A percentile compares a stretch with the other conserved stretches of the same genome.
Evolutionary conservation across 2,329 filamentous ascomycete genomes (phyloP).

Genomic region (Fusarium sp.): DNA sequence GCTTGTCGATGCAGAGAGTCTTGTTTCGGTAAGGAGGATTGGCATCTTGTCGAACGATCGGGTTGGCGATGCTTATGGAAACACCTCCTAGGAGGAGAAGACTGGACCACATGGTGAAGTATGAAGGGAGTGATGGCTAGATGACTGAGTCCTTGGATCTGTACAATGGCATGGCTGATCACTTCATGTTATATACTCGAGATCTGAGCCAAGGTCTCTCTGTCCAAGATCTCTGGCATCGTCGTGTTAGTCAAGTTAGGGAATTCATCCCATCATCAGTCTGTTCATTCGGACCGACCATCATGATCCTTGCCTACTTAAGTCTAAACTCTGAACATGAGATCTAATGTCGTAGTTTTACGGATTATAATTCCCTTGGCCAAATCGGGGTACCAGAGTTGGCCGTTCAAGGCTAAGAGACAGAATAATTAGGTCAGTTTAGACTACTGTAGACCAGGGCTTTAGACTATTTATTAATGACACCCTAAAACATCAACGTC

Average conservation of each 20-base stretch:
- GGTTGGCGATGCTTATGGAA: conserved; percentile 28
- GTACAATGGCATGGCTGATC: neutral
- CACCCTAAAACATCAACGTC: neutral
- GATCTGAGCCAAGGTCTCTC: neutral
- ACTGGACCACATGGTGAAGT: conserved; percentile 29
- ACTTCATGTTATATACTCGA: conserved; percentile 16
- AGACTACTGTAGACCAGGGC: neutral
- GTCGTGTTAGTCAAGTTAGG: neutral
- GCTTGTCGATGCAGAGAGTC: conserved; percentile 55
- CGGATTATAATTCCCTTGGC: neutral
- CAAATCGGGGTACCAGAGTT: neutral
- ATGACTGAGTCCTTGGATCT: neutral
- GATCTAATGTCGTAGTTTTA: neutral
- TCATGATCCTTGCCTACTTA: conserved; percentile 3
- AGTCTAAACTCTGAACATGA: conserved; percentile 4
- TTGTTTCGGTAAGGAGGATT: conserved; percentile 31
- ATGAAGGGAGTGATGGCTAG: neutral
- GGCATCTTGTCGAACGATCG: conserved; percentile 25
- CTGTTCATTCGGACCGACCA: conserved; percentile 29
- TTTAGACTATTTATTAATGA: neutral
- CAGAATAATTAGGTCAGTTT: neutral
- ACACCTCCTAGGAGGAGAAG: conserved; percentile 26
- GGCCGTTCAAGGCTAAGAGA: neutral
- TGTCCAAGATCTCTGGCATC: conserved; percentile 1
- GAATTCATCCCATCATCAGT: conserved; percentile 8